Evolutionary conservation across 2,329 filamentous ascomycete species (phyloP).

Genomic region (Hypoxylon sp.): DNA sequence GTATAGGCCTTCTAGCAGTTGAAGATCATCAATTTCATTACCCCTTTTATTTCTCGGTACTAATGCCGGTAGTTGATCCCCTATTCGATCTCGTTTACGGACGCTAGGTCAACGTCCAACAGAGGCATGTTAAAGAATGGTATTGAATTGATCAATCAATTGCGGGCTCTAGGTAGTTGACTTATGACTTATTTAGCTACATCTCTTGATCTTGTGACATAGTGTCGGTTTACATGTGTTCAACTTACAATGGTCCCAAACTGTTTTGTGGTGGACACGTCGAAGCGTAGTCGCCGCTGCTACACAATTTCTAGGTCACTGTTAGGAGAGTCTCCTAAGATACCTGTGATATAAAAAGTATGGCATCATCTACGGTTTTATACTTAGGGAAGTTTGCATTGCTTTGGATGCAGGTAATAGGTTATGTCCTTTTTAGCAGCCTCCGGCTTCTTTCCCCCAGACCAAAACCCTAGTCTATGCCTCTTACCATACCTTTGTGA

Average conservation of each 20-base stretch:
- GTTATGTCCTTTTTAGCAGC: no score
- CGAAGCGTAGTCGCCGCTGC: background rate
- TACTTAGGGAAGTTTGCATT: background rate
- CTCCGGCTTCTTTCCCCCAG: no score
- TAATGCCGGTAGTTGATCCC: conserved; percentile 1
- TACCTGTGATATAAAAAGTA: background rate
- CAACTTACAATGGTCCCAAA: background rate
- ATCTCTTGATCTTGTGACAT: background rate
- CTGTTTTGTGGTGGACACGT: background rate
- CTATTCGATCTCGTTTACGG: background rate
- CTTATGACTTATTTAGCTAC: background rate
- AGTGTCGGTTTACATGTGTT: background rate
- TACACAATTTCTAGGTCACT: background rate
- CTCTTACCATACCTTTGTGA: no score
- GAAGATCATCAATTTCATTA: conserved; percentile 28
- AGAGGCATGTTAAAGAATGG: background rate
- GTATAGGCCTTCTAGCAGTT: background rate
- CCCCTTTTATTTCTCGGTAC: conserved; percentile 11
- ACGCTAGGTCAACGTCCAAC: background rate
- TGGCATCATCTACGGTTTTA: background rate
- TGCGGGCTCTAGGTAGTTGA: background rate
- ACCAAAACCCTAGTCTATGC: no score
- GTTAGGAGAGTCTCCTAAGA: no score
- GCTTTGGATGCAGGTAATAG: no score
- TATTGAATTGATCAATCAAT: background rate